Evolutionary conservation across 768 basidiomycete genomes (phyloP), one percentile per base, ranked within the genome.

Genomic region (Lactarius deliciosus): DNA sequence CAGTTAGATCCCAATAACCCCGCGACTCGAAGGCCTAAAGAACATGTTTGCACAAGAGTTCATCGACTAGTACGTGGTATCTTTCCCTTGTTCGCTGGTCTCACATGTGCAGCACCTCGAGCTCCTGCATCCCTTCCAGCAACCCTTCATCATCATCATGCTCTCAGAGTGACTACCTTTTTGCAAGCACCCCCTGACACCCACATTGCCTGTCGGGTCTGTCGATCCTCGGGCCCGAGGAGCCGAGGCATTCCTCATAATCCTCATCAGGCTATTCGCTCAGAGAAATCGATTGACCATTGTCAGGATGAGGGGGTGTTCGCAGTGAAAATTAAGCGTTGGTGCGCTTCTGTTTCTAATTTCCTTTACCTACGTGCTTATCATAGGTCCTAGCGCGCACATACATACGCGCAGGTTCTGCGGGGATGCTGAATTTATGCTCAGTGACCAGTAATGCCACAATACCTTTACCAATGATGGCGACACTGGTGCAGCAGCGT

Each of bases 111-210:
- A 96, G 92, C 94, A 93, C 66, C 72, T 82, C 3, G 94, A 97
- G 73, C 82, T 96, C 1, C 81, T 96, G 11, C 82, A 93, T 47
- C 85, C 98, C n/a, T 82, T 98, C 0, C 87, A 85, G 73, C 89
- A 94, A 10, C 36, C 36, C 11, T 38, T 13, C 36, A 95, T 91
- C 64, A 94, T 98, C 8, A 87, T 96, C 66, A 92, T 92, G 3
- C 81, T 96, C 18, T 92, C 92, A 0, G 91, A 95, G 53, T 80
- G 87, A 88, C 92, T 0, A 75, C 87, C 3, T 98, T 2, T 75
- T 91, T 94, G 0, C 82, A 95, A 60, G 91, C 91, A 0, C 83
- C 98, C 5, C 89, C 96, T 63, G 91, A 93, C 67, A 95, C 91
- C 2, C 90, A 96, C 2, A 92, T 98, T 34, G 89, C 98, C 45